Conservation (phyloP, 106 monocot species). For the Allium cepa region DNA sequence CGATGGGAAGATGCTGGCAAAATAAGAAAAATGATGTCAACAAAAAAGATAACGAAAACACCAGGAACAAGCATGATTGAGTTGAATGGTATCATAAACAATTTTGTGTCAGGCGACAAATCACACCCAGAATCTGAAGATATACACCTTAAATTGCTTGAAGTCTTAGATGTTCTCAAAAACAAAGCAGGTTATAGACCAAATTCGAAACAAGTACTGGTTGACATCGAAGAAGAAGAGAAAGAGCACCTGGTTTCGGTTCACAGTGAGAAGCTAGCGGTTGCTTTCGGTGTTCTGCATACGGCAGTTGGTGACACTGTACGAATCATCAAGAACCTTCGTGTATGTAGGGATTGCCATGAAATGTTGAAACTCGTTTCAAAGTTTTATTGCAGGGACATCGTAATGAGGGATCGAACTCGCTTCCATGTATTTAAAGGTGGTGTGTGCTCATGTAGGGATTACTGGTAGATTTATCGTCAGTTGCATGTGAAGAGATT, state of each 20-base stretch:
- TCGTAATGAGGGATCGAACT: constrained; percentile 39
- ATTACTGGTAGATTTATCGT: constrained; percentile 23
- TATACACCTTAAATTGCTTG: constrained; percentile 19
- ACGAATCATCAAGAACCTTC: constrained; percentile 36
- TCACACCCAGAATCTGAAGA: constrained; percentile 22
- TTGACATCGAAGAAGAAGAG: constrained; percentile 37
- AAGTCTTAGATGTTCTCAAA: constrained; percentile 23
- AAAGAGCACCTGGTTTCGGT: constrained; percentile 19
- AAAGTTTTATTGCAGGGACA: constrained; percentile 27
- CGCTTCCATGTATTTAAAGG: constrained; percentile 33
- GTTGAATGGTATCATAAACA: constrained; percentile 21
- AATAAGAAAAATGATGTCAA: constrained; percentile 35
- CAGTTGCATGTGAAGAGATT: not conserved
- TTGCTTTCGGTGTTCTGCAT: constrained; percentile 28
- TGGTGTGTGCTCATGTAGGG: constrained; percentile 32
- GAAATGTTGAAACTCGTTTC: constrained; percentile 27
- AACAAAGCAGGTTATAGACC: constrained; percentile 24
- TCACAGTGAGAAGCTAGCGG: constrained; percentile 38
- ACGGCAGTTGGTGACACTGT: constrained; percentile 5
- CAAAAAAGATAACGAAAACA: constrained; percentile 23
- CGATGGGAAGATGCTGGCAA: constrained; percentile 38
- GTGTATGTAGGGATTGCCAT: constrained; percentile 37
- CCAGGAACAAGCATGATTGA: constrained; percentile 54
- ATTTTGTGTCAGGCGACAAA: constrained; percentile 49
- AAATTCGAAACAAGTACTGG: constrained; percentile 24